Evolutionary conservation across 2,329 filamentous ascomycete genomes (phyloP), one percentile per base, ranked within the genome.

Genomic region (Colletotrichum coccodes): DNA sequence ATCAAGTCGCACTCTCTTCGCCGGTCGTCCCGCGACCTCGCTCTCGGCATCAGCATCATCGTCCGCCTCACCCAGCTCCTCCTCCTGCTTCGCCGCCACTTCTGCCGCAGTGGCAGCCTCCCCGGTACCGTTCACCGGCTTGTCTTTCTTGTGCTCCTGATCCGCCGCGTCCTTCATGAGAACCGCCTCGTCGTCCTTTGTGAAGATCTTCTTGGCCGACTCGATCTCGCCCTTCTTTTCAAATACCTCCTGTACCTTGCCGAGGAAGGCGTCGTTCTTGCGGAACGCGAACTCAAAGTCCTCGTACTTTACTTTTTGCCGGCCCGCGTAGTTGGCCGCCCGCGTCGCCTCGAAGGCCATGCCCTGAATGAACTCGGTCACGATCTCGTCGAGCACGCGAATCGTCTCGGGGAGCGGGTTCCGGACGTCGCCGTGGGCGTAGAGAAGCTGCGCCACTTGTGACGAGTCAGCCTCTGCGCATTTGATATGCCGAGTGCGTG

Each of bases 221-320:
- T 96, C 96, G 71, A 98, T 90, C 77, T 94, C 91, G 77, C 91
- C 91, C 74, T 97, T 94, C 85, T 95, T 95, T 80, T 94, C 92
- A 73, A 97, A 88, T 76, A 97, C 89, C 82, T 97, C 94, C 78
- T 94, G 90, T 62, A 98, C 94, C 75, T 95, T 91, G 56, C 96
- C 96, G 49, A 98, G 85, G 78, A 97, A 97, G 68, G 89, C 85
- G 9, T 93, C 91, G 76, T 98, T 97, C 72, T 92, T 90, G 36
- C 96, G 89, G 73, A 98, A 89, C 44, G 94, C 94, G 81, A 97
- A 99, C 76, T 97, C 94, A 83, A 99, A 97, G 81, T 99, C 96
- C 76, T 98, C 95, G 76, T 97, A 93, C 80, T 99, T 99, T 82
- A 99, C 94, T 83, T 99, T 99, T 76, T 97, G 94, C 2, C 96